Evolutionary conservation across 2,329 filamentous ascomycete genomes (phyloP), one percentile per base, ranked within the genome.

Genomic region (Ascochyta viciae-villosae): DNA sequence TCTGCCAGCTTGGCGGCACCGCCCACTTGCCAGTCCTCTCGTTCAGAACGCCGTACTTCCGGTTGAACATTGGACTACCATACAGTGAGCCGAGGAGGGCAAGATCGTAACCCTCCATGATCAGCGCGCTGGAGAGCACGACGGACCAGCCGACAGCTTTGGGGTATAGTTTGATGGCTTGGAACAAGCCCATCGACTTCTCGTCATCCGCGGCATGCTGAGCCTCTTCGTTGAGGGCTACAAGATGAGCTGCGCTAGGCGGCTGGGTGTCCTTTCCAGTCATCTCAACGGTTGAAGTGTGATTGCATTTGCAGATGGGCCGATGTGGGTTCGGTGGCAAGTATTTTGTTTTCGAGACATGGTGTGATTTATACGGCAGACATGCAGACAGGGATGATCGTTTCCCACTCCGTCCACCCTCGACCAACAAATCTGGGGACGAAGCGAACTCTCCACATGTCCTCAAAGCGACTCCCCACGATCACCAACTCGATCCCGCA

Each of bases 31-130:
- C 67, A 4, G 73, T 75, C 27, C 72, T 66, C 1, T 70, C 58
- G 16, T 72, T 65, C 29, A 69, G 68, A 0, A 72, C 67, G 24
- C 79, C 79, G 54, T 77, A 81, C 54, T 76, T 74, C 50, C 64
- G 64, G 38, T 80, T 77, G 74, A 81, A 81, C 39, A 74, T 70
- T 3, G 76, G 74, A 45, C 76, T 78, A 6, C 70, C 78, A 51
- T 85, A 92, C 66, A 93, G 89, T 74, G 91, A 92, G 75, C 89
- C 90, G 70, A 94, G 85, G 48, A 96, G 80, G 62, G 85, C 87
- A 58, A 94, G 82, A 72, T 96, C 91, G 76, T 92, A 95, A 6
- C 90, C 91, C 74, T 96, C 92, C 92, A 96, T 96, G 65, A 86
- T 87, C 71, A 96, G 91, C 72, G 89, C 91, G 1, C 89, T 93